Conservation (phyloP, 139 green algal species). For the Picochlorum sp. region DNA sequence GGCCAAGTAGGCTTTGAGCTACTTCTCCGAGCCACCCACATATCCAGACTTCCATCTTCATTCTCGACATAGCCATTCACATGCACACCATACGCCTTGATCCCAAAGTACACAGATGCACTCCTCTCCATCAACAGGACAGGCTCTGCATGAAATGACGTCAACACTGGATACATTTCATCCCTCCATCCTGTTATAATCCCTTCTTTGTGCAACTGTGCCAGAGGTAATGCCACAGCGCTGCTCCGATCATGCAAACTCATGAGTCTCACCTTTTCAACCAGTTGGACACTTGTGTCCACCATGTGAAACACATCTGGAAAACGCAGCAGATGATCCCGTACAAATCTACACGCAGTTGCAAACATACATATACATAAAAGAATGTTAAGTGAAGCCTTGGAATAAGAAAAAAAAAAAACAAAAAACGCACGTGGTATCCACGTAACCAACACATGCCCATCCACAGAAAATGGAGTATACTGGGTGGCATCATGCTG, state of each 20-base stretch:
- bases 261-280: slow-evolving; percentile 1
- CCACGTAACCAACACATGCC: slow-evolving; percentile 42
- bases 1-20: slow-evolving; percentile 83
- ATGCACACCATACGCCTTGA: slow-evolving; percentile 77
- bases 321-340: slow-evolving; percentile 31
- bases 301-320: slow-evolving; percentile 28
- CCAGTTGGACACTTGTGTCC: not conserved
- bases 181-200: slow-evolving; percentile 79
- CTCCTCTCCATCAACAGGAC: slow-evolving; percentile 78
- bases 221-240: slow-evolving; percentile 5
- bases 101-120: slow-evolving; percentile 75
- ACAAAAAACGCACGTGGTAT: slow-evolving; percentile 19
- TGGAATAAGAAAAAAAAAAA: slow-evolving; percentile 1
- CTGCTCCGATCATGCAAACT: not conserved
- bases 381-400: too few relatives aligned
- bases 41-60: slow-evolving; percentile 33
- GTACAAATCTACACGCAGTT: slow-evolving; percentile 32
- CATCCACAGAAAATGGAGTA: slow-evolving; percentile 34
- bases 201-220: slow-evolving; percentile 38
- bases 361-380: not conserved
- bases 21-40: slow-evolving; percentile 83
- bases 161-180: slow-evolving; percentile 83
- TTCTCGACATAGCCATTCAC: slow-evolving; percentile 76
- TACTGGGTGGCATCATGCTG: slow-evolving; percentile 16
- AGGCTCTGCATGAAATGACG: slow-evolving; percentile 50